A percentile compares a stretch with the other conserved stretches of the same genome.
phyloP scores from a whole-genome alignment of 768 basidiomycete genomes.

The Podaxis rugospora region DNA sequence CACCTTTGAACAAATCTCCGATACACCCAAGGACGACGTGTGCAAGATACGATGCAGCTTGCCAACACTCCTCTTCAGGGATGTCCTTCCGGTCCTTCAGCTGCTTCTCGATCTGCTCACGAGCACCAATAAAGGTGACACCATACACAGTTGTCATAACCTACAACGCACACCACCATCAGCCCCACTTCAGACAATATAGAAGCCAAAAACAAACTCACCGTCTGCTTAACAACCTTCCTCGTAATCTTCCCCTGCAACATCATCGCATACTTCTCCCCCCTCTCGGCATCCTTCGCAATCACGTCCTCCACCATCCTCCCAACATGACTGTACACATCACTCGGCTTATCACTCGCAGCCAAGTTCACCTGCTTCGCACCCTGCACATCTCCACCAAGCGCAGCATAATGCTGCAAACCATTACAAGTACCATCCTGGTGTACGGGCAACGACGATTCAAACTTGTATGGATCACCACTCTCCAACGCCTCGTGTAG shows the following conservation, averaged over 20 bases:
- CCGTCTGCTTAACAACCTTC: slow-evolving; percentile 98
- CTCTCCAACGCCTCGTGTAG: slow-evolving; percentile 76
- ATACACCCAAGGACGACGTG: slow-evolving; percentile 76
- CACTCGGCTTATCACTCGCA: slow-evolving; percentile 80
- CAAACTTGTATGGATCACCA: slow-evolving; percentile 54
- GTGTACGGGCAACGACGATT: slow-evolving; percentile 83
- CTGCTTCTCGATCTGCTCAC: slow-evolving; percentile 92
- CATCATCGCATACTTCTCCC: slow-evolving; percentile 50
- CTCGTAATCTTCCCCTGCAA: slow-evolving; percentile 77
- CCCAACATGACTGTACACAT: slow-evolving; percentile 93
- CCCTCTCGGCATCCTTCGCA: slow-evolving; percentile 47
- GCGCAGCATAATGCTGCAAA: slow-evolving; percentile 96
- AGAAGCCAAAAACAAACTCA: slow-evolving; percentile 27
- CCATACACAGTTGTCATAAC: slow-evolving; percentile 99
- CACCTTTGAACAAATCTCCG: slow-evolving; percentile 90
- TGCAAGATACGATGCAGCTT: slow-evolving; percentile 74
- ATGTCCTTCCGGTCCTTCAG: slow-evolving; percentile 73
- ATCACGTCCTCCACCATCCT: slow-evolving; percentile 75
- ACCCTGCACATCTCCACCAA: slow-evolving; percentile 87
- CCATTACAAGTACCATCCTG: slow-evolving; percentile 99
- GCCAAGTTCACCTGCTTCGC: slow-evolving; percentile 91
- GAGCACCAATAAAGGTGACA: slow-evolving; percentile 92
- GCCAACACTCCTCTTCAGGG: slow-evolving; percentile 68
- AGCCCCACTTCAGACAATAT: not conserved
- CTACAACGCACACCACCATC: slow-evolving; percentile 25